Evolutionary conservation across 257 asterid species (phyloP).

Genomic region (Nicotiana sylvestris): DNA sequence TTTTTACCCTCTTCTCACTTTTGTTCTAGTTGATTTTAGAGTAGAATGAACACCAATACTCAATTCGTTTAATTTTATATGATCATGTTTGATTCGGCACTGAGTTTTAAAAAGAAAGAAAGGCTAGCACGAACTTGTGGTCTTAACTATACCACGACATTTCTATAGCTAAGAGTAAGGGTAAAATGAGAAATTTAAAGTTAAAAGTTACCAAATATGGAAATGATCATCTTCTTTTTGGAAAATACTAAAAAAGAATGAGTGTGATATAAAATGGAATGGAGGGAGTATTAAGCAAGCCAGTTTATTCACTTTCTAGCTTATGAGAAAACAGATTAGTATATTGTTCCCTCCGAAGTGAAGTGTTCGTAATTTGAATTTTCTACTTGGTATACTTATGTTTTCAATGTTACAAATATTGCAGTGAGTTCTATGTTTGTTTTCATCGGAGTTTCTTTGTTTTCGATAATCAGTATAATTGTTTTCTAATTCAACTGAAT

Average conservation of each 20-base stretch:
- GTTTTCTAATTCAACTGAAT: not conserved
- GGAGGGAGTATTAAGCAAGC: not conserved
- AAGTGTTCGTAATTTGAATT: not conserved
- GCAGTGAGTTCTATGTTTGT: not conserved
- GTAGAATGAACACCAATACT: not conserved
- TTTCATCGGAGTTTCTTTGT: not conserved
- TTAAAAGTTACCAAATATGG: not conserved
- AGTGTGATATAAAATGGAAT: not conserved
- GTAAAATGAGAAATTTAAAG: not conserved
- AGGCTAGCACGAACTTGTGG: not conserved
- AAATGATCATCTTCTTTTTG: not conserved
- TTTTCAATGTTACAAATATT: not conserved
- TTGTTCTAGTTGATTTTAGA: not conserved
- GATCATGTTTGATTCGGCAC: too few relatives aligned
- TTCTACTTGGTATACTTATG: not conserved
- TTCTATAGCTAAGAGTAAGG: not conserved
- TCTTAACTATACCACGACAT: not conserved
- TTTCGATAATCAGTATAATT: not conserved
- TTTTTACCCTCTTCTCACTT: conserved; percentile 18
- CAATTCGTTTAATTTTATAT: too few relatives aligned
- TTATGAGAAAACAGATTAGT: not conserved
- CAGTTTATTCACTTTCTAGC: not conserved
- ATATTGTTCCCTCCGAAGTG: not conserved
- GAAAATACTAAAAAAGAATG: not conserved
- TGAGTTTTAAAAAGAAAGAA: not conserved